These are phyloP conservation scores for Entoloma clypeatum DNA, from an alignment of 1,284 basidiomycete genomes.

Conservation along the genomic window DNA sequence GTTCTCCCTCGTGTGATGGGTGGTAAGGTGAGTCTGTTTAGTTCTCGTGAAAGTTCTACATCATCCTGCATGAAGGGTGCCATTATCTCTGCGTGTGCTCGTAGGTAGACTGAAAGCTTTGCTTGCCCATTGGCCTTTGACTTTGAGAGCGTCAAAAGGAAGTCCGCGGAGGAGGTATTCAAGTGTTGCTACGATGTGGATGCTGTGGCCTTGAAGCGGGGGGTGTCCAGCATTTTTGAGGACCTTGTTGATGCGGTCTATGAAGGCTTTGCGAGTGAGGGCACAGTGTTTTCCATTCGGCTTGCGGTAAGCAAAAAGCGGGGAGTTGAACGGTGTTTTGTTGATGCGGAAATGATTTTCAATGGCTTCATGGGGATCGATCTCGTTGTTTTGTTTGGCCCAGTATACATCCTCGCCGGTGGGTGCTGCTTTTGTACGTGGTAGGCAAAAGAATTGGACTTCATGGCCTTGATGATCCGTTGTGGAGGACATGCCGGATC, in stretches of 20 bases:
- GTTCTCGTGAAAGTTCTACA: no score
- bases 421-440: constrained; percentile 25
- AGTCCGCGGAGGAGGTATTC: constrained; percentile 17
- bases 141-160: constrained; percentile 25
- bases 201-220: constrained; percentile 25
- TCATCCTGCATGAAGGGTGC: constrained; percentile 21
- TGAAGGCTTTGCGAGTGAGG: constrained; percentile 20
- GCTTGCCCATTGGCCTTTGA: constrained; percentile 16
- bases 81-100: constrained; percentile 16
- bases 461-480: constrained; percentile 18
- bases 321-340: background rate
- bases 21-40: no score
- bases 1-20: no score
- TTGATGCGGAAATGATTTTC: constrained; percentile 9
- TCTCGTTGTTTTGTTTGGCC: background rate
- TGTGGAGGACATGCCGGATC: constrained; percentile 9
- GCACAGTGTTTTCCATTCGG: background rate
- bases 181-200: constrained; percentile 28
- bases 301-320: constrained; percentile 10
- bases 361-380: constrained; percentile 7
- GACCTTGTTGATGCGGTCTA: constrained; percentile 13
- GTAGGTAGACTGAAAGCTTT: constrained; percentile 16
- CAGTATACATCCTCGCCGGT: constrained; percentile 21
- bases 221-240: constrained; percentile 13
- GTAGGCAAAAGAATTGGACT: constrained; percentile 26